These are phyloP conservation scores for Lactarius hengduanensis DNA, from an alignment of 768 basidiomycete species.

Conservation along the genomic window DNA sequence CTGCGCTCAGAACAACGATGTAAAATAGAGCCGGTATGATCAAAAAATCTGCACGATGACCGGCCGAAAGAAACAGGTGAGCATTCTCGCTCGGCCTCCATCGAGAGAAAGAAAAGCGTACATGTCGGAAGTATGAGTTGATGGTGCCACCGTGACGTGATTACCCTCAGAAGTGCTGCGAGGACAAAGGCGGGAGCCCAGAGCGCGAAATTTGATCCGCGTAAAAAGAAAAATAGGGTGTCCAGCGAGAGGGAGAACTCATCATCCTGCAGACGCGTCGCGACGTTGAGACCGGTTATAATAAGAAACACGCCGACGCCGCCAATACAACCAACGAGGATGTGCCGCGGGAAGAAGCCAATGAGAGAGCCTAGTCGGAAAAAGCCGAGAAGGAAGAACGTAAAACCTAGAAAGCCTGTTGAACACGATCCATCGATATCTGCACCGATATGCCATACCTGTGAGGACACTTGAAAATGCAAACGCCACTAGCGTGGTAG, in stretches of 20 bases:
- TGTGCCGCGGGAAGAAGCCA: slow-evolving; percentile 95
- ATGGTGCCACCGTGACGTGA: slow-evolving; percentile 79
- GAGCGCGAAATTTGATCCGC: slow-evolving; percentile 59
- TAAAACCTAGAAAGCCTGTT: slow-evolving; percentile 47
- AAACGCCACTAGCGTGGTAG: slow-evolving; percentile 89
- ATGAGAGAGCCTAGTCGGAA: slow-evolving; percentile 82
- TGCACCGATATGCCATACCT: slow-evolving; percentile 44
- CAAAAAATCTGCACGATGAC: slow-evolving; percentile 61
- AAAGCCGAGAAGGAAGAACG: slow-evolving; percentile 84
- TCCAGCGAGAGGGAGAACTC: slow-evolving; percentile 66
- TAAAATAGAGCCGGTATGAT: slow-evolving; percentile 85
- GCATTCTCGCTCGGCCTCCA: neutral
- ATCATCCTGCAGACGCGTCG: slow-evolving; percentile 77
- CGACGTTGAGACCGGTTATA: slow-evolving; percentile 84
- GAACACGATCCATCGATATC: slow-evolving; percentile 8
- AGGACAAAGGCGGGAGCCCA: slow-evolving; percentile 81
- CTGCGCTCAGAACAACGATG: slow-evolving; percentile 61
- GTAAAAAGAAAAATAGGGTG: slow-evolving; percentile 67
- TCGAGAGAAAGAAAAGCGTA: slow-evolving; percentile 42
- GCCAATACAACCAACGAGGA: slow-evolving; percentile 94
- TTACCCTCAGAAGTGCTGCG: slow-evolving; percentile 72
- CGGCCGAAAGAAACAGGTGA: slow-evolving; percentile 1
- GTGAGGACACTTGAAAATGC: slow-evolving; percentile 86
- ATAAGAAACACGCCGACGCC: slow-evolving; percentile 95
- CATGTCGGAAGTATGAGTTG: slow-evolving; percentile 91